Evolutionary conservation across 2,329 filamentous ascomycete species (phyloP).

Genomic region (Penicillium sclerotiorum): DNA sequence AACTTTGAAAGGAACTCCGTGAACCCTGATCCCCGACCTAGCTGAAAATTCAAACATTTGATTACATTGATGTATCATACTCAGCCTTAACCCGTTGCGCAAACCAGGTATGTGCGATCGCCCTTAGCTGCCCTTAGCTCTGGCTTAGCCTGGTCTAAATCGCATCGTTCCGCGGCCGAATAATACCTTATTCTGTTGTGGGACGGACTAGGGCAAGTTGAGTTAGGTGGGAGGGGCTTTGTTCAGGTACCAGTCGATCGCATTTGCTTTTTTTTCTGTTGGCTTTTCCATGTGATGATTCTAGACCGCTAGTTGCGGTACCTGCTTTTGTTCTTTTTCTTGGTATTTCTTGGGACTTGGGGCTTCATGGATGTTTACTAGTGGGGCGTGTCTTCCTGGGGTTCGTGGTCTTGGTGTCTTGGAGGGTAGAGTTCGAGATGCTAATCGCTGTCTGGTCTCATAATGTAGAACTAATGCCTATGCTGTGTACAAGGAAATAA

Average conservation of each 20-base stretch:
- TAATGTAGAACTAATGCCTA: constrained; percentile 11
- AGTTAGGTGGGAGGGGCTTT: constrained; percentile 1
- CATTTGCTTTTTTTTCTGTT: too few species aligned
- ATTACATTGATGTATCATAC: too few species aligned
- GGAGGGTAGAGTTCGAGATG: neutral
- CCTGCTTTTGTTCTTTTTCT: constrained; percentile 8
- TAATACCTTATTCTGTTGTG: constrained; percentile 1
- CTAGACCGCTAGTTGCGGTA: constrained; percentile 21
- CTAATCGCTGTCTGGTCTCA: too few species aligned
- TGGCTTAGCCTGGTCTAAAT: neutral
- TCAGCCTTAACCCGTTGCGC: too few species aligned
- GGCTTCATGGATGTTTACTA: neutral
- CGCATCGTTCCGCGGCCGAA: constrained; percentile 3
- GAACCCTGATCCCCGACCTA: neutral
- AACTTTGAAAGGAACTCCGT: too few species aligned
- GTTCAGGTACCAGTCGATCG: too few species aligned
- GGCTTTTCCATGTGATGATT: constrained; percentile 12
- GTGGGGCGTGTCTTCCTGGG: neutral
- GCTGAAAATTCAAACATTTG: too few species aligned
- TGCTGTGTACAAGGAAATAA: constrained; percentile 16
- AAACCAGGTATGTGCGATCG: neutral
- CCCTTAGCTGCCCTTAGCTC: neutral
- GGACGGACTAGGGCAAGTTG: constrained; percentile 1
- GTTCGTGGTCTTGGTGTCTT: neutral
- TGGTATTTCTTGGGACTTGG: neutral